Base-by-base conservation (phyloP, 495 filamentous ascomycete genomes). In the Amphirosellinia nigrospora region DNA sequence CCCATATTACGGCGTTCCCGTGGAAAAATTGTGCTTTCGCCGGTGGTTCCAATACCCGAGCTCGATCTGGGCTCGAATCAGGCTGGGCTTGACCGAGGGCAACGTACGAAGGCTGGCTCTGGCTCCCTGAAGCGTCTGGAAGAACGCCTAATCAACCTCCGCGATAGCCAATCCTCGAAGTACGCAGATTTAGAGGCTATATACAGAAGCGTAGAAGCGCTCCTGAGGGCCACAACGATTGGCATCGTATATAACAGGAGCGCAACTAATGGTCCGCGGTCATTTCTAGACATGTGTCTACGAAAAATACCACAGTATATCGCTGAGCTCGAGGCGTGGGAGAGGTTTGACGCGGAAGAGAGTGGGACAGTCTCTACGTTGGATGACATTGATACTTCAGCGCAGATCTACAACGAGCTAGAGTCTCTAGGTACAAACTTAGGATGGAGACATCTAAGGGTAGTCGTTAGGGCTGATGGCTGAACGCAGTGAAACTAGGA, bases 391-490 rank as follows among this genome's bases (percentile, higher is more conserved):
- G 72, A 82, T 39, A 74, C 81, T 6, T 81, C 84, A 1, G 79
- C 80, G 4, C 76, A 85, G 10, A 85, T 93, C 52, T 93, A 93
- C 73, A 86, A 85, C 39, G 89, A 93, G 63, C 75, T 94, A 38
- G 91, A 94, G 72, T 73, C 81, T 0, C 78, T 88, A 30, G 90
- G 89, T 60, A 81, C 86, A 10, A 78, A 78, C 50, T 80, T 81
- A 45, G 91, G 91, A 38, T 94, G 92, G 91, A 86, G 79, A 61
- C 87, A 88, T 66, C 81, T 94, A 0, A 85, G 86, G 61, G 81
- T 86, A 58, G 84, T 91, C 46, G 89, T 90, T 28, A 86, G 91
- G 65, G 86, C 90, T 6, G 90, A 93, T 65, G 90, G 89, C 75
- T 93, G 11, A 72, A 80, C 41, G 79, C 91, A 39, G 74, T 94